Base-by-base conservation (phyloP, 1,139 yeast genomes). In the Nakaseomyces kungkrabaensis region DNA sequence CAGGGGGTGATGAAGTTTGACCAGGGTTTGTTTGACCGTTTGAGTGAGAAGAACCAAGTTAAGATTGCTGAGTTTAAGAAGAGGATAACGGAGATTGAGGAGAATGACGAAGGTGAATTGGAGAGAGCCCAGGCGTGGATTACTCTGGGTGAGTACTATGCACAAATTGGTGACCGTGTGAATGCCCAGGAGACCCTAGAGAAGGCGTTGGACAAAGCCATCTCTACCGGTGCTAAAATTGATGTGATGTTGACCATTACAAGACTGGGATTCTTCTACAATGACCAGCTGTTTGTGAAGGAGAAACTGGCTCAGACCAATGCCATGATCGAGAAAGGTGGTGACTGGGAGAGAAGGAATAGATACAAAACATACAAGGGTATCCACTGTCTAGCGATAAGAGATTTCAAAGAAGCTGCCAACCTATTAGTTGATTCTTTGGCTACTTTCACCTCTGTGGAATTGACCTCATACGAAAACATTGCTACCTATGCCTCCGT, bases 341-440 rank as follows among this genome's bases (percentile, higher is more conserved):
- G 98, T 52, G 99, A 92, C 67, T 92, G 99, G 98, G 98, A 94
- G 70, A 86, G 98, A 68, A 81, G 96, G 64, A 92, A 94, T 71
- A 75, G 96, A 59, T 88, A 79, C 73, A 92, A 94, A 72, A 88
- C 97, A 6, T 94, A 92, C 70, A 72, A 79, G 55, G 98, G 98
- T 25, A 76, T 92, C 50, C 87, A 87, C 67, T 73, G 80, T 48
- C 72, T 92, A 76, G 85, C 96, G 13, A 82, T 92, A 29, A 80
- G 99, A 62, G 82, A 88, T 62, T 94, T 94, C 62, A 72, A 72
- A 33, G 95, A 87, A 59, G 96, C 95, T 1, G 81, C 97, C 3
- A 79, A 79, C 52, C 72, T 90, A 57, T 76, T 94, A 61, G 86
- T 87, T 58, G 98, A 90, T 67, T 84, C 95, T 11, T 76, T 94